Evolutionary conservation across 441 rosid genomes (phyloP).

Genomic region (Kokia cookei): DNA sequence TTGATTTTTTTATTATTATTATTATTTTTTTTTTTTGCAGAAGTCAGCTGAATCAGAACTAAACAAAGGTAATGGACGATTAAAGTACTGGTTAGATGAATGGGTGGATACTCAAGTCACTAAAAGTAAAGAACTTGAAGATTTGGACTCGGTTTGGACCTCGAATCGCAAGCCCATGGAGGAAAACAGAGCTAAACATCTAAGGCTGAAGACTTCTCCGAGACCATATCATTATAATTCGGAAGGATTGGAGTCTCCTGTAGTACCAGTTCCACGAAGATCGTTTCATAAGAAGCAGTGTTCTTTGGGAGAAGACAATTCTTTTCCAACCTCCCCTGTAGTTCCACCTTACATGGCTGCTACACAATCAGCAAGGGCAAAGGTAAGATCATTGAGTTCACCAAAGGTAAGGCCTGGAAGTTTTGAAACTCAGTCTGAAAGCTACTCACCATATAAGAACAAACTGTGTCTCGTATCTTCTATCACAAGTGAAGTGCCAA

Average conservation of each 20-base stretch:
- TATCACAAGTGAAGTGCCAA: slow-evolving; percentile 33
- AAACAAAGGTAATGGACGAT: slow-evolving; percentile 54
- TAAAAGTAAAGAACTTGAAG: slow-evolving; percentile 76
- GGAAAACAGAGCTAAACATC: slow-evolving; percentile 37
- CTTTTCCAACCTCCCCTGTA: slow-evolving; percentile 27
- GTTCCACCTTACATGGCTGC: slow-evolving; percentile 87
- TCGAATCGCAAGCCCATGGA: slow-evolving; percentile 32
- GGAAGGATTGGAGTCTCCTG: slow-evolving; percentile 27
- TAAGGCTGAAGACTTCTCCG: slow-evolving; percentile 24
- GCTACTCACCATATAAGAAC: slow-evolving; percentile 74
- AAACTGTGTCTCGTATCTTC: slow-evolving; percentile 43
- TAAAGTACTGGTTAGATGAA: slow-evolving; percentile 82
- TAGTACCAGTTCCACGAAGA: slow-evolving; percentile 32
- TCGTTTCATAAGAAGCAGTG: slow-evolving; percentile 45
- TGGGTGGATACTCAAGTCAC: slow-evolving; percentile 81
- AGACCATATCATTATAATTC: slow-evolving; percentile 19
- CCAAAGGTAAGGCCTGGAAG: slow-evolving; percentile 64
- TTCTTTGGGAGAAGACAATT: slow-evolving; percentile 56
- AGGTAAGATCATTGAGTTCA: slow-evolving; percentile 68
- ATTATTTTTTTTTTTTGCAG: slow-evolving; percentile 21
- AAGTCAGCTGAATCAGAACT: slow-evolving; percentile 79
- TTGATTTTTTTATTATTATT: not conserved
- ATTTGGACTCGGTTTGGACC: slow-evolving; percentile 48
- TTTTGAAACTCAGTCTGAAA: slow-evolving; percentile 66
- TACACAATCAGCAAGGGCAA: slow-evolving; percentile 84